Percentiles rank a stretch among this genome's conserved stretches.
Evolutionary conservation across 768 basidiomycete genomes (phyloP).

Genomic region (Hirschioporus abietinus): DNA sequence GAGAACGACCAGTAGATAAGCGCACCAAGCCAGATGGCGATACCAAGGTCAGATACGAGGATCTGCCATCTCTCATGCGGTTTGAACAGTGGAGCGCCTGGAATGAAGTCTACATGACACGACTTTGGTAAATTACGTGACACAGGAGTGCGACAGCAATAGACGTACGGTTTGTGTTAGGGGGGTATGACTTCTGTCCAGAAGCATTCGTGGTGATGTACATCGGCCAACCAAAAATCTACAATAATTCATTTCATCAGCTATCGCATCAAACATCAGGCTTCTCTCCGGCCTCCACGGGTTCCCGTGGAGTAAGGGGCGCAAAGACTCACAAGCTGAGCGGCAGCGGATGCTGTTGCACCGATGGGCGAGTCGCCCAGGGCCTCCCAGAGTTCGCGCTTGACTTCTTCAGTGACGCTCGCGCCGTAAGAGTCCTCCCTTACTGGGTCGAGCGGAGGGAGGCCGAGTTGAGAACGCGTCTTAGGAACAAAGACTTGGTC

Average conservation of each 20-base stretch:
- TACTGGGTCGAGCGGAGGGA: constrained; percentile 62
- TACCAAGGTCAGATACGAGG: constrained; percentile 76
- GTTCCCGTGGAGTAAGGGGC: background rate
- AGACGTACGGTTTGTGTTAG: constrained; percentile 69
- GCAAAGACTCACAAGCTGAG: constrained; percentile 50
- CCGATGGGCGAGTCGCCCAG: constrained; percentile 87
- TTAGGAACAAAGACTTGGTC: constrained; percentile 95
- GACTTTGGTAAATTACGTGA: constrained; percentile 1
- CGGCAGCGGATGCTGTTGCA: constrained; percentile 44
- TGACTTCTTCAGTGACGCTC: constrained; percentile 59
- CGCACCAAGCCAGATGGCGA: constrained; percentile 64
- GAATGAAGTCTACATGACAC: constrained; percentile 59
- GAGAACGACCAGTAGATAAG: constrained; percentile 51
- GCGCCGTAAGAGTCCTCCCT: constrained; percentile 61
- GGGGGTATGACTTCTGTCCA: constrained; percentile 79
- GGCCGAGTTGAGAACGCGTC: constrained; percentile 70
- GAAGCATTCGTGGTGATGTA: constrained; percentile 82
- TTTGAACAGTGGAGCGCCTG: constrained; percentile 75
- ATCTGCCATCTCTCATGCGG: constrained; percentile 74
- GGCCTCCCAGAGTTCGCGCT: constrained; percentile 76
- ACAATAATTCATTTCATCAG: constrained; percentile 1
- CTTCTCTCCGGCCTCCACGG: background rate
- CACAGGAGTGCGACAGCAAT: background rate
- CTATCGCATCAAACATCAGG: background rate
- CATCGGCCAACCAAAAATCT: constrained; percentile 82